A percentile compares a stretch with the other conserved stretches of the same genome.
Evolutionary conservation across 2,329 filamentous ascomycete species (phyloP).

Genomic region (Shiraia bambusicola): DNA sequence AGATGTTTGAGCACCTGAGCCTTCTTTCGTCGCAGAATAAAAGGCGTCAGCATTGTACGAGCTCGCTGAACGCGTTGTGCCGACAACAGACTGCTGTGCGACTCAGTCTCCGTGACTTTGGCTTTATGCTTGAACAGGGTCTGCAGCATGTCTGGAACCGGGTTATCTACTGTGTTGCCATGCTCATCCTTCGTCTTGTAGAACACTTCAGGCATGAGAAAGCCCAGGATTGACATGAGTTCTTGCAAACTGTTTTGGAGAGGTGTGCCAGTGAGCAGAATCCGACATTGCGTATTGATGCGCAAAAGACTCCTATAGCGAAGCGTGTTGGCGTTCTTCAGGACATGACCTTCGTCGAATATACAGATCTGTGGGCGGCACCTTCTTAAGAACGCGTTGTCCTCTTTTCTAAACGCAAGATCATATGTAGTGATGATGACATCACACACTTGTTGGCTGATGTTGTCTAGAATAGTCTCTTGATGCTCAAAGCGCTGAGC

Average conservation of each 20-base stretch:
- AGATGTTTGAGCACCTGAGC: slow-evolving; percentile 83
- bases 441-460: slow-evolving; percentile 59
- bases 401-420: slow-evolving; percentile 60
- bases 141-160: slow-evolving; percentile 69
- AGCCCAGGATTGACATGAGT: slow-evolving; percentile 85
- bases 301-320: slow-evolving; percentile 77
- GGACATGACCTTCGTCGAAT: slow-evolving; percentile 90
- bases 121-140: slow-evolving; percentile 92
- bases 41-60: slow-evolving; percentile 89
- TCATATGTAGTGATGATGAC: slow-evolving; percentile 74
- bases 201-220: slow-evolving; percentile 88
- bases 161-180: no score
- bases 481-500: slow-evolving; percentile 68
- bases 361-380: slow-evolving; percentile 64
- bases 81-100: slow-evolving; percentile 78
- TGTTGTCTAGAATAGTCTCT: slow-evolving; percentile 64
- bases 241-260: slow-evolving; percentile 94
- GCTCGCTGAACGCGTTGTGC: slow-evolving; percentile 83
- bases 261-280: slow-evolving; percentile 87
- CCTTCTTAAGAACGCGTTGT: slow-evolving; percentile 63
- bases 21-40: slow-evolving; percentile 92
- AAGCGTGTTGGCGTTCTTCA: slow-evolving; percentile 85
- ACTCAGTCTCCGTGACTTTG: slow-evolving; percentile 70
- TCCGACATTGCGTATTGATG: slow-evolving; percentile 78
- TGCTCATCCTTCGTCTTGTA: slow-evolving; percentile 57